Base-by-base conservation (phyloP, 2,329 filamentous ascomycete species). In the Xylaria hypoxylon region DNA sequence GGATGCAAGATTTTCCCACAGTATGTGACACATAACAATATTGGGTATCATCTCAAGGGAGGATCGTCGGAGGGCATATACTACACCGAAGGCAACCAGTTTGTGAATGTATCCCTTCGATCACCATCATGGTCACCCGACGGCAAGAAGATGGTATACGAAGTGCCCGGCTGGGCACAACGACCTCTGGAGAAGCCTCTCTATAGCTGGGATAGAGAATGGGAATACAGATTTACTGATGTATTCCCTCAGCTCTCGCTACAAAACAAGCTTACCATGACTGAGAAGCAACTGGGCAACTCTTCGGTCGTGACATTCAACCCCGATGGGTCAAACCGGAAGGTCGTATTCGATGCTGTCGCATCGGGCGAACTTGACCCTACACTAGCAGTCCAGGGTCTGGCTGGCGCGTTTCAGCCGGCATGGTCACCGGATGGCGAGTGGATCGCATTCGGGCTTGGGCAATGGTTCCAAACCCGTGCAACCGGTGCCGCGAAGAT, bases 171-270 rank as follows among this genome's bases (percentile, higher is more conserved):
- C 17, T 80, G 75, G 72, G 67, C 72, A 3, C 69, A 72, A 10
- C 79, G 79, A 3, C 69, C 77, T 0, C 74, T 77, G 58, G 77
- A 78, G 11, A 79, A 79, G 69, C 47, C 73, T 47, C 73, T 82
- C 5, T 82, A 78, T 67, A 78, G 75, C 67, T 82, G 76, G 75
- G 78, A 82, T 47, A 40, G 47, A 6, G 77, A 80, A 4, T 82
- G 77, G 77, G 80, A 82, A 5, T 82, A 82, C 65, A 77, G 79
- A 22, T 80, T 80, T 74, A 81, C 76, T 50, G 80, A 82, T 59
- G 79, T 82, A 2, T 82, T 82, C 71, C 80, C 81, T 0, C 71
- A 76, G 50, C 67, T 79, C 17, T 45, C n/a, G 42, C 42, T 45
- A 8, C 42, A 45, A 45, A 73, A 70, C 8, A 52, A 64, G 62